These are phyloP conservation scores for Pontederia crassipes DNA, from an alignment of 176 grass and related monocot genomes.

Conservation along the genomic window DNA sequence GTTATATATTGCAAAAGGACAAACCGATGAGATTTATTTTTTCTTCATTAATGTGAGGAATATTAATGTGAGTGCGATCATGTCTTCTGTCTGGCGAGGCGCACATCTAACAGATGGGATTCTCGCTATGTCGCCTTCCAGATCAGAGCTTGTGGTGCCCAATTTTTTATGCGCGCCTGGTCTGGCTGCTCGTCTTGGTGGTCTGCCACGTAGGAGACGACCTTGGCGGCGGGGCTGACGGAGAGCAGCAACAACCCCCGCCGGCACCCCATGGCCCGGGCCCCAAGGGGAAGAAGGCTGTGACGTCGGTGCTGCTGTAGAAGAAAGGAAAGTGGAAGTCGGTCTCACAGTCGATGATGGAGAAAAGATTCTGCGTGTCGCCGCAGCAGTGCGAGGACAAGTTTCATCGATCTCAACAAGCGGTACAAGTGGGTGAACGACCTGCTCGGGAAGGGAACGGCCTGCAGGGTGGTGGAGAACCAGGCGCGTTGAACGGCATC, in stretches of 20 bases:
- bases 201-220: slow-evolving; percentile 71
- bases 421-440: slow-evolving; percentile 84
- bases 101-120: no score
- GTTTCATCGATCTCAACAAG: slow-evolving; percentile 99
- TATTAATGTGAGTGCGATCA: no score
- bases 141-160: no score
- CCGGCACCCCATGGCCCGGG: neutral
- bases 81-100: no score
- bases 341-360: slow-evolving; percentile 72
- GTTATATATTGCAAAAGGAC: no score
- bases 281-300: slow-evolving; percentile 15
- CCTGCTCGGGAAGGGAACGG: slow-evolving; percentile 70
- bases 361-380: slow-evolving; percentile 59
- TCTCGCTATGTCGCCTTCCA: no score
- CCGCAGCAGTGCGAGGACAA: slow-evolving; percentile 99
- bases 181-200: slow-evolving; percentile 61
- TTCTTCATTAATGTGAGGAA: no score
- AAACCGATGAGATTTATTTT: no score
- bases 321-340: slow-evolving; percentile 99
- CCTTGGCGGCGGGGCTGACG: slow-evolving; percentile 25
- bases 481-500: slow-evolving; percentile 13
- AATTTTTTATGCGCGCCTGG: slow-evolving; percentile 25
- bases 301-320: slow-evolving; percentile 24
- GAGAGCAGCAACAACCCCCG: neutral
- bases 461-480: slow-evolving; percentile 76